Percentiles rank a stretch among this genome's conserved stretches.
Conservation (phyloP, 2,329 filamentous ascomycete genomes). For the Penicillium italicum region DNA sequence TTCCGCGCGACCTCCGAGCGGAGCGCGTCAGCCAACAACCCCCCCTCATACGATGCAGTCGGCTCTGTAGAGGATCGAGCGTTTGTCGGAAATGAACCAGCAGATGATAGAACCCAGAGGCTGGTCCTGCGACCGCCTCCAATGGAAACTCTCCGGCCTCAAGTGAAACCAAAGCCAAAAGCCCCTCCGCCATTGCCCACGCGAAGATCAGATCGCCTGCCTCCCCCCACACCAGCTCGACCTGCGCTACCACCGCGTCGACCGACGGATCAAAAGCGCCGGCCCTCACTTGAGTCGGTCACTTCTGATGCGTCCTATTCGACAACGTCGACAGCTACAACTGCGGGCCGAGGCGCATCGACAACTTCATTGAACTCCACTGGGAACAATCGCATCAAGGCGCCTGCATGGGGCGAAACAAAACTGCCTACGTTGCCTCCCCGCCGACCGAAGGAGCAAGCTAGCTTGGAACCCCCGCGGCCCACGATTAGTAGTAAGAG, state of each 20-base stretch:
- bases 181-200: constrained; percentile 47
- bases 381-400: constrained; percentile 43
- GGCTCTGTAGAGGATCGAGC: constrained; percentile 27
- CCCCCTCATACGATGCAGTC: constrained; percentile 31
- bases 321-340: constrained; percentile 39
- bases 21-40: constrained; percentile 35
- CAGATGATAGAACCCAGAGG: constrained; percentile 20
- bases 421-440: constrained; percentile 55
- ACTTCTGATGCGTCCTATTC: constrained; percentile 53
- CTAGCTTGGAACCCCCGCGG: constrained; percentile 21
- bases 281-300: constrained; percentile 50
- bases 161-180: constrained; percentile 30
- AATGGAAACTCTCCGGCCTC: constrained; percentile 17
- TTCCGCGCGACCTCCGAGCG: constrained; percentile 25
- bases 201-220: constrained; percentile 31
- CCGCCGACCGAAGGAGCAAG: constrained; percentile 37
- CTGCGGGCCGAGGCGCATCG: constrained; percentile 39
- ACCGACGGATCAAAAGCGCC: constrained; percentile 36
- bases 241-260: constrained; percentile 51
- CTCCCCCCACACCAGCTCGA: constrained; percentile 19
- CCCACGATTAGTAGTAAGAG: constrained; percentile 22
- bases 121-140: constrained; percentile 26
- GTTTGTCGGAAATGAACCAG: constrained; percentile 31
- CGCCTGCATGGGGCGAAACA: constrained; percentile 56
- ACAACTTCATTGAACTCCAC: constrained; percentile 28